Evolutionary conservation across 2,329 filamentous ascomycete genomes (phyloP).

Genomic region (Botrytis deweyae): DNA sequence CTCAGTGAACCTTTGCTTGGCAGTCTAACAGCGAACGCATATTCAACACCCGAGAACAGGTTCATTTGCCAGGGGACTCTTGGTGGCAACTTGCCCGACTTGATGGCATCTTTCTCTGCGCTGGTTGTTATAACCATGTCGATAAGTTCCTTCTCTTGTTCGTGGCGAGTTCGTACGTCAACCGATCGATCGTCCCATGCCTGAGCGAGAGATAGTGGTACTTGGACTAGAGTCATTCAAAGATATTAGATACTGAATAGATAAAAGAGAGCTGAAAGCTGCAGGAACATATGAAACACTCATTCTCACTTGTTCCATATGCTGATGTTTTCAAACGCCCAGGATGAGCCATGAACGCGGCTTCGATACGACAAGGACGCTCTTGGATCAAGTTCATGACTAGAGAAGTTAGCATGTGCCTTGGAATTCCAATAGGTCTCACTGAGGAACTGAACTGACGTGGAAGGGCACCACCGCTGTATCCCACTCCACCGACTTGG

Average conservation of each 20-base stretch:
- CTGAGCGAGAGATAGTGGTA: not conserved
- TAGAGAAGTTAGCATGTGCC: not conserved
- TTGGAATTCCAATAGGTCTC: not conserved
- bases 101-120: not conserved
- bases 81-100: not conserved
- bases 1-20: not conserved
- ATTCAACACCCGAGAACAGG: not conserved
- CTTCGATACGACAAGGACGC: not conserved
- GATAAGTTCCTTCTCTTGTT: not conserved
- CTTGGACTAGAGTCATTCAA: not conserved
- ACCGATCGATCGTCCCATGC: not conserved
- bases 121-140: not conserved
- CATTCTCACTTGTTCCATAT: not conserved
- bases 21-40: not conserved
- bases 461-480: not conserved
- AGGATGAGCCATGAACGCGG: slow-evolving; percentile 1
- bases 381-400: not conserved
- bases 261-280: not conserved
- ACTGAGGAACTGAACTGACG: not conserved
- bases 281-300: not conserved
- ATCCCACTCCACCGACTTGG: not conserved
- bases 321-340: not conserved
- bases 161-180: not conserved
- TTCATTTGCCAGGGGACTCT: not conserved
- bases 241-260: not conserved